These are phyloP conservation scores for Dactylonectria macrodidyma DNA, from an alignment of 2,329 filamentous ascomycete genomes.

Conservation along the genomic window DNA sequence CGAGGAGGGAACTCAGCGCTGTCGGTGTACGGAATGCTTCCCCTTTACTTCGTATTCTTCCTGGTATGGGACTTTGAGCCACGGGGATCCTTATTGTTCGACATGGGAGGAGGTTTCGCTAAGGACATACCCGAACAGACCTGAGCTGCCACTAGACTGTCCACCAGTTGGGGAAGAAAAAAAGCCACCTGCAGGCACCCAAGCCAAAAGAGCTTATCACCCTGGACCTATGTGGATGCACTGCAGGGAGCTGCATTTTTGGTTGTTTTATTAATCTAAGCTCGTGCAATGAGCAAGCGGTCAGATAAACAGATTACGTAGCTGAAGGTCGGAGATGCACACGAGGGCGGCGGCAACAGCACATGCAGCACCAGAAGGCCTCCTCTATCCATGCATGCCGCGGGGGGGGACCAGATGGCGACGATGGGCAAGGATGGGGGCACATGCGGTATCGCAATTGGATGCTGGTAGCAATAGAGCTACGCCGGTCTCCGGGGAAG, in stretches of 20 bases:
- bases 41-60: not conserved
- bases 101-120: not conserved
- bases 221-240: slow-evolving; percentile 21
- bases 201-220: slow-evolving; percentile 19
- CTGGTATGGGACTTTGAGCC: slow-evolving; percentile 4
- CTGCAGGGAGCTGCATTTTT: slow-evolving; percentile 16
- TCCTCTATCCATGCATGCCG: slow-evolving; percentile 17
- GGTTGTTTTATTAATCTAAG: slow-evolving; percentile 18
- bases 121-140: not conserved
- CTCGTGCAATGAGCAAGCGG: slow-evolving; percentile 35
- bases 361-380: slow-evolving; percentile 30
- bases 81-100: not conserved
- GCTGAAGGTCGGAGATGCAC: slow-evolving; percentile 24
- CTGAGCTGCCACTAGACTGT: slow-evolving; percentile 15
- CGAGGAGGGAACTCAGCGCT: slow-evolving; percentile 25
- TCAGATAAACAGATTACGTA: slow-evolving; percentile 45
- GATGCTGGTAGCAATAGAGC: slow-evolving; percentile 21
- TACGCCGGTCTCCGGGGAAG: slow-evolving; percentile 17
- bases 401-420: slow-evolving; percentile 23
- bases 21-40: slow-evolving; percentile 35
- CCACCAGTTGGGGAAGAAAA: slow-evolving; percentile 25
- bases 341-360: slow-evolving; percentile 30
- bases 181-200: slow-evolving; percentile 29
- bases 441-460: slow-evolving; percentile 39
- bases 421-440: slow-evolving; percentile 18